A percentile compares a stretch with the other conserved stretches of the same genome.
These are phyloP conservation scores for Ophiocordyceps robertsii DNA, from an alignment of 2,329 filamentous ascomycete species.

Conservation along the genomic window DNA sequence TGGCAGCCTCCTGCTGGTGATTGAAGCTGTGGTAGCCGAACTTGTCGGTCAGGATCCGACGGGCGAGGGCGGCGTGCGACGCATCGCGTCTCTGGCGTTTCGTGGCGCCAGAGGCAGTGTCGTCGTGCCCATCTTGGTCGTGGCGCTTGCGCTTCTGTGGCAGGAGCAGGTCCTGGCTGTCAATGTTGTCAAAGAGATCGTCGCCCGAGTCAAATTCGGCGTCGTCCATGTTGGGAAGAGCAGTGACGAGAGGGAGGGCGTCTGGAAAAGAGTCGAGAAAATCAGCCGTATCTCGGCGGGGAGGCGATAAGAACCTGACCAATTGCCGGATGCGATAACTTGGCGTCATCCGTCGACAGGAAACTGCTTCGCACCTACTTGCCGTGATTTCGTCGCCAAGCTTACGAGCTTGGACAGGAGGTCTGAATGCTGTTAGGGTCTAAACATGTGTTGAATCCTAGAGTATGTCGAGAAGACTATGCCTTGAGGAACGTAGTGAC, in stretches of 20 bases:
- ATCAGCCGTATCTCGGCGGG: background rate
- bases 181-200: constrained; percentile 11
- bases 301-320: background rate
- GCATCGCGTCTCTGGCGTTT: background rate
- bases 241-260: background rate
- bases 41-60: constrained; percentile 18
- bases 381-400: too few relatives aligned
- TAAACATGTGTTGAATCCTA: too few relatives aligned
- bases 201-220: constrained; percentile 14
- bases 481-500: too few relatives aligned
- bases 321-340: background rate
- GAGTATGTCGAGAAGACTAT: too few relatives aligned
- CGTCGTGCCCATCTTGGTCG: background rate
- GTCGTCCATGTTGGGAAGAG: constrained; percentile 2
- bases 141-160: constrained; percentile 5
- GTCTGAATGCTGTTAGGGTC: too few relatives aligned
- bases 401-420: too few relatives aligned
- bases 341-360: background rate
- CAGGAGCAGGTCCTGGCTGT: constrained; percentile 5
- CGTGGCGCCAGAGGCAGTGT: background rate
- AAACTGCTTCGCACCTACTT: background rate
- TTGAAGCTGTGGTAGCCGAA: constrained; percentile 28
- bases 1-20: constrained; percentile 30
- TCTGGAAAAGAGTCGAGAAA: background rate
- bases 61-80: constrained; percentile 7